phyloP scores from a whole-genome alignment of 2,329 filamentous ascomycete genomes.

The Whalleya microplaca region DNA sequence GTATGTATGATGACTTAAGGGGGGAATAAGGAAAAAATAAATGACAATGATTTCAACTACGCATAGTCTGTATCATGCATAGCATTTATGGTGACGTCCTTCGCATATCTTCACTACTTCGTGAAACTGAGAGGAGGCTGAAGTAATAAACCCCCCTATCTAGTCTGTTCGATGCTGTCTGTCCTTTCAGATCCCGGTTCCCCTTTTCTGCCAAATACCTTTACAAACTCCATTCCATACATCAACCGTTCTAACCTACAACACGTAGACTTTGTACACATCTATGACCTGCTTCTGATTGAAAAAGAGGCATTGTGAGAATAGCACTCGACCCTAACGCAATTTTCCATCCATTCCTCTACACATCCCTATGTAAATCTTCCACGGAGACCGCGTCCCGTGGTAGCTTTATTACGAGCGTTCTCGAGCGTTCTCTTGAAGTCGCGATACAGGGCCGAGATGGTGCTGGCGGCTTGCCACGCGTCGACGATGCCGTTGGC shows the following conservation, averaged over 20 bases:
- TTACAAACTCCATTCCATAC: too few relatives aligned
- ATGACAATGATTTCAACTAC: not conserved
- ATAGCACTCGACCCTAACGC: not conserved
- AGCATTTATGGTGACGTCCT: not conserved
- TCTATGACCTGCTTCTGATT: too few relatives aligned
- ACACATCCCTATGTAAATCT: not conserved
- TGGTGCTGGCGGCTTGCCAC: conserved; percentile 63
- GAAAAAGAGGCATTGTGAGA: too few relatives aligned
- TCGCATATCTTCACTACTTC: conserved; percentile 9
- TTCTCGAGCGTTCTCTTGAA: conserved; percentile 67
- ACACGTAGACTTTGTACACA: too few relatives aligned
- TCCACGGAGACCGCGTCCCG: conserved; percentile 15
- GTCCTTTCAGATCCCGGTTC: too few relatives aligned
- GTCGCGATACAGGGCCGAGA: conserved; percentile 64
- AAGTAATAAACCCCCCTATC: not conserved
- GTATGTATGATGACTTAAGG: not conserved
- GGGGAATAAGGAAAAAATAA: not conserved
- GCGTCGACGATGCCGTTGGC: conserved; percentile 66
- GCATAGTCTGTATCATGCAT: not conserved
- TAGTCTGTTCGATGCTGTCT: too few relatives aligned
- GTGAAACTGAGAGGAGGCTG: not conserved
- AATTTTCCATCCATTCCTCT: not conserved
- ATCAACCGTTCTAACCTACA: too few relatives aligned
- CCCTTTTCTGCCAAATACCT: too few relatives aligned
- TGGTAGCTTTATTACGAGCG: conserved; percentile 53